phyloP scores from a whole-genome alignment of 2,329 filamentous ascomycete species.

The Colletotrichum echinochloae region DNA sequence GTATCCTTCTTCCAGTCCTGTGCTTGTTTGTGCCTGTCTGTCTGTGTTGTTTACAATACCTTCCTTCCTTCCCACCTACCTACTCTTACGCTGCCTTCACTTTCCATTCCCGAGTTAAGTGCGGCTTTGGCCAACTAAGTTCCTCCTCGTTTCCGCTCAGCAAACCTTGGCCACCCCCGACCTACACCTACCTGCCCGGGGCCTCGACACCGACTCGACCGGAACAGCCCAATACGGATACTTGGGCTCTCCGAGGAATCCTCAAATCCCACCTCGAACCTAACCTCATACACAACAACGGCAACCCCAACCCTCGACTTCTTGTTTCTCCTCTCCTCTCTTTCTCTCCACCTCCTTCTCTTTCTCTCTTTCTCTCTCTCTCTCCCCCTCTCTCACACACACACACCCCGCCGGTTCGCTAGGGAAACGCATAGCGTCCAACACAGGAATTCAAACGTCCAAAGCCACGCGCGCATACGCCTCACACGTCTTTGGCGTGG shows the following conservation, averaged over 20 bases:
- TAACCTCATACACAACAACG: background rate
- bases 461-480: conserved; percentile 18
- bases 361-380: background rate
- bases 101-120: too few species aligned
- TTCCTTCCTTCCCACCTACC: too few species aligned
- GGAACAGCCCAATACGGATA: background rate
- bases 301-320: background rate
- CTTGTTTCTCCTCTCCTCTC: background rate
- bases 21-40: background rate
- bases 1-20: background rate
- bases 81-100: too few species aligned
- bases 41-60: conserved; percentile 14
- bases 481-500: conserved; percentile 6
- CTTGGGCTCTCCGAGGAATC: conserved; percentile 17
- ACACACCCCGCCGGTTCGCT: too few species aligned
- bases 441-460: conserved; percentile 14
- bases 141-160: background rate
- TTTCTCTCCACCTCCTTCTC: too few species aligned
- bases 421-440: background rate
- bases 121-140: too few species aligned
- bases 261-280: conserved; percentile 4
- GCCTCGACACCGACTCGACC: conserved; percentile 1
- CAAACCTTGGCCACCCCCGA: background rate
- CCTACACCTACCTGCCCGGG: background rate
- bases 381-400: background rate